Evolutionary conservation across 1,284 basidiomycete genomes (phyloP), one percentile per base, ranked within the genome.

Genomic region (Leccinum pachyderme): DNA sequence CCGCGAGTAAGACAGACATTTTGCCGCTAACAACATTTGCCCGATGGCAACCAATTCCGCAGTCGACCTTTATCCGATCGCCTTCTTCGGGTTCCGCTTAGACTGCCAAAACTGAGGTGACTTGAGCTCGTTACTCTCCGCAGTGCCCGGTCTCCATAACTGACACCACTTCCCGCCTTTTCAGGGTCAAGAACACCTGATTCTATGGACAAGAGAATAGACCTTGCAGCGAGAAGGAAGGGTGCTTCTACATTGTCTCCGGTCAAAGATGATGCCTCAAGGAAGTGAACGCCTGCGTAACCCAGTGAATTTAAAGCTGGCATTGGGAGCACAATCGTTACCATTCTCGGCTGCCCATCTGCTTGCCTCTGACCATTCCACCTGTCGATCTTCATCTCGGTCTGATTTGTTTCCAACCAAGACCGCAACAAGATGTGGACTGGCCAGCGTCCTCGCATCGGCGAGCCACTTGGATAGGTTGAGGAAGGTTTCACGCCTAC

Each of bases 351-450:
- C 87, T 25, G 96, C 96, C 93, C 94, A 99, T 66, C 83, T 80
- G 67, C 91, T 93, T 7, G 93, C 96, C 74, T 99, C 96, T 18
- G 88, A 80, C 83, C 91, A 96, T 63, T 95, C 92, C 24, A 99
- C 95, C 71, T 98, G 91, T 51, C 96, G 78, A 46, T 98, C 93
- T 53, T 97, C 95, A 62, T 97, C 95, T 59, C 86, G 80, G 69
- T 99, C 96, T 12, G 90, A 84, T 76, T 99, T 98, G 75, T 96
- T 98, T 31, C 96, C 96, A 6, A 98, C 95, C 4, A 99, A 76
- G 4, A 98, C 93, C 0, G 89, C 86, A 31, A 95, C 91, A 1
- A 98, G 77, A 66, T 98, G 88, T 7, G 93, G 87, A 55, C 93
- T 91, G 9, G 86, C 95, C 49, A 98, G 74, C 6, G 95, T 91